Evolutionary conservation across 2,329 filamentous ascomycete genomes (phyloP).

Genomic region (Hypoxylon sp.): DNA sequence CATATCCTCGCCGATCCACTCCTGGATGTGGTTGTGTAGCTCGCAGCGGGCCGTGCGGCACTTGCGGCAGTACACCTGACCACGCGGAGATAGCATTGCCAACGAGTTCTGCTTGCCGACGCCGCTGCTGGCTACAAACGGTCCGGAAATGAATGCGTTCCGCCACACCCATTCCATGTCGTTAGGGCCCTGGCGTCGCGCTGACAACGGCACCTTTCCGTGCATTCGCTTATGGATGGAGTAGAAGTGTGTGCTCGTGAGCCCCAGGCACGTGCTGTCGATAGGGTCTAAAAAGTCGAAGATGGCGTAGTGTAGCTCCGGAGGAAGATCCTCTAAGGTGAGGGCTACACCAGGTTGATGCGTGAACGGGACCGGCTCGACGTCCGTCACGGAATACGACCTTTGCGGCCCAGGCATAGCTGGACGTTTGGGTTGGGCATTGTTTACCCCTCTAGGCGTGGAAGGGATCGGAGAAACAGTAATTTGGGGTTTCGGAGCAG

Average conservation of each 20-base stretch:
- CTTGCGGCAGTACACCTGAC: conserved; percentile 74
- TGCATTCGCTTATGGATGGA: conserved; percentile 70
- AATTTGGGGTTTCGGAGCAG: conserved; percentile 15
- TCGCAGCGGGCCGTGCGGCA: conserved; percentile 74
- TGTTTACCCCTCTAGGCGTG: conserved; percentile 16
- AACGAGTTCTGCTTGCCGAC: conserved; percentile 54
- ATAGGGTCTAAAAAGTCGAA: conserved; percentile 76
- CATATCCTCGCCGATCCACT: conserved; percentile 69
- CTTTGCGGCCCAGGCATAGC: conserved; percentile 65
- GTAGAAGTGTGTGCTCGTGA: conserved; percentile 72
- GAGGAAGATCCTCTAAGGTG: conserved; percentile 67
- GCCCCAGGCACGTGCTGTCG: conserved; percentile 73
- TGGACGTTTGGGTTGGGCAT: conserved; percentile 51
- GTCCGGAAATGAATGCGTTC: conserved; percentile 60
- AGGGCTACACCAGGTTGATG: conserved; percentile 64
- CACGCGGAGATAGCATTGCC: conserved; percentile 67
- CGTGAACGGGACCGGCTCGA: conserved; percentile 68
- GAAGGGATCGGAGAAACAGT: conserved; percentile 40
- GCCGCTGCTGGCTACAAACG: conserved; percentile 55
- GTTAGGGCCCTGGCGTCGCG: conserved; percentile 72
- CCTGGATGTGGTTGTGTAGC: conserved; percentile 73
- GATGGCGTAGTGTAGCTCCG: conserved; percentile 72
- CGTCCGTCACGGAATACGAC: conserved; percentile 74
- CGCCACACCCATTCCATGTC: conserved; percentile 76
- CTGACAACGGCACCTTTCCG: conserved; percentile 69